Evolutionary conservation across 768 basidiomycete genomes (phyloP), one percentile per base, ranked within the genome.

Genomic region (Agaricus subrufescens): DNA sequence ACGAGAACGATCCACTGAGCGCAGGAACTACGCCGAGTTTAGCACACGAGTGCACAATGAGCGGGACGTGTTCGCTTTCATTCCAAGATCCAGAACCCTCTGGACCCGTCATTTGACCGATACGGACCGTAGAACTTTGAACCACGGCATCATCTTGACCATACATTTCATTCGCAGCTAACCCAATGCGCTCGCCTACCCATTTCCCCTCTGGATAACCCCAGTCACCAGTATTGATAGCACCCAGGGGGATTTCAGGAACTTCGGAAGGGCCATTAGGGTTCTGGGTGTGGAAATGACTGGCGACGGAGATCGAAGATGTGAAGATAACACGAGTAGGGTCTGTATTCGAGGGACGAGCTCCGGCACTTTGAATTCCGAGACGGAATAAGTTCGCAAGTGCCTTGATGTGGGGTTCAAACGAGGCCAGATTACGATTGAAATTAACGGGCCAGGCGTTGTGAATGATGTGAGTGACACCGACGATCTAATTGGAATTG

Each of bases 361-460:
- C 68, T 11, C 77, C 68, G 52, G 72, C 70, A 4, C 69, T 75
- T 31, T 67, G 51, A 12, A 69, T 31, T 53, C 62, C n/a, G 59
- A 58, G 1, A 60, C 60, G 47, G 62, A 64, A 1, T 66, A 62
- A 2, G 67, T 69, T 15, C 60, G 63, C 30, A 4, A 50, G 37
- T 1, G 64, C 71, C 38, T 64, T 67, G 11, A 79, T 66, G 50
- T 67, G 75, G 3, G 72, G 70, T 37, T 77, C 76, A 50, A 79
- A 76, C 1, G 78, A 77, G 5, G 71, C 64, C 9, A 79, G 63
- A 3, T 64, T 64, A 34, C 74, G 52, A 50, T 72, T 77, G 56
- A 77, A 78, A 49, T 80, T 71, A 46, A 79, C 71, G 1, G 71
- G 73, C 77, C 77, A 79, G 5, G 77, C 77, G 19, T 68, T 70